These are phyloP conservation scores for Phialocephala sp. DNA, from an alignment of 2,329 filamentous ascomycete genomes.

Conservation along the genomic window DNA sequence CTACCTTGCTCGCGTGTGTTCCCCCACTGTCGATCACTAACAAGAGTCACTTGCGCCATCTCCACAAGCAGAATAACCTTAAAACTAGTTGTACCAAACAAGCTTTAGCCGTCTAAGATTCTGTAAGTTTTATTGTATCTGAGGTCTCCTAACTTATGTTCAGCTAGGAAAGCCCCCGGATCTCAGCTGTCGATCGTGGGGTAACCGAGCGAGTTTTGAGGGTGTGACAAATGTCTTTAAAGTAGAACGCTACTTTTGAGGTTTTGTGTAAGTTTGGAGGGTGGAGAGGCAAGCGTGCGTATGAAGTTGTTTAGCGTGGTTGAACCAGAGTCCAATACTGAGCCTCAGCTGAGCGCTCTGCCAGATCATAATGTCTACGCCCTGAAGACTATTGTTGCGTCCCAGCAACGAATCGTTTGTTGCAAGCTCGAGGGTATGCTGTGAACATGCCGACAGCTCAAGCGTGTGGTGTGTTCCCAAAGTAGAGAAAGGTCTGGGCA, in stretches of 20 bases:
- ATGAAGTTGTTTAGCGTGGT: neutral
- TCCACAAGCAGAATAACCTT: conserved; percentile 24
- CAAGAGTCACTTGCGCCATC: conserved; percentile 15
- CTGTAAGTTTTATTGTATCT: neutral
- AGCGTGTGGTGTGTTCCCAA: neutral
- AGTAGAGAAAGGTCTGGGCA: neutral
- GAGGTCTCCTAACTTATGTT: no score
- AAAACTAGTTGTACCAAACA: neutral
- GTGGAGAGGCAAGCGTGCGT: neutral
- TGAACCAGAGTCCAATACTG: neutral
- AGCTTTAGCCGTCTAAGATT: neutral
- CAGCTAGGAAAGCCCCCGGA: neutral
- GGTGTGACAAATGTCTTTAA: neutral
- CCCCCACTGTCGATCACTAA: conserved; percentile 28
- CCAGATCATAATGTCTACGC: no score
- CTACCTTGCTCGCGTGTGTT: neutral
- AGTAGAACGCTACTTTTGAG: neutral
- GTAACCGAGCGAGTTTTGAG: neutral
- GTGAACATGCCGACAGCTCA: no score
- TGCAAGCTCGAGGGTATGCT: no score
- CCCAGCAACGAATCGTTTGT: no score
- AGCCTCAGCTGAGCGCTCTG: neutral
- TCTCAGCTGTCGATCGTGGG: neutral
- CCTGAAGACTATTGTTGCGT: no score
- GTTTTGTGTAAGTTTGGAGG: neutral